Conservation (phyloP, 352 stramenopile species). For the Globisporangium cederbergense region DNA sequence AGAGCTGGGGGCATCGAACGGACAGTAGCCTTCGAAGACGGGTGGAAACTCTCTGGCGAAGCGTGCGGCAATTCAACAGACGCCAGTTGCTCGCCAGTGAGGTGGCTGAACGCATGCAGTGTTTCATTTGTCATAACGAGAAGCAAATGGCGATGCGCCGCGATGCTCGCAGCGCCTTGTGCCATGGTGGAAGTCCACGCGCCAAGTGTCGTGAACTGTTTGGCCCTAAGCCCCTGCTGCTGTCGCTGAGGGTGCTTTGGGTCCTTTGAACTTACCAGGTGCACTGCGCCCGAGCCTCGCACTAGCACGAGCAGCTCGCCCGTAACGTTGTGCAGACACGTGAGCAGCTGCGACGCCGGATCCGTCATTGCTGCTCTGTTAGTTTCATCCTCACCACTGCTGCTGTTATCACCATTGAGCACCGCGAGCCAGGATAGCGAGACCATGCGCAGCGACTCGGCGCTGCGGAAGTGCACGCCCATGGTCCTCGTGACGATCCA, state of each 20-base stretch:
- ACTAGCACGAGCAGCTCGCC: slow-evolving; percentile 64
- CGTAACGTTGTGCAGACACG: slow-evolving; percentile 69
- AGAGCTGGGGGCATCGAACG: slow-evolving; percentile 21
- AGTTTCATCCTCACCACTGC: background rate
- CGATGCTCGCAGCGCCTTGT: slow-evolving; percentile 21
- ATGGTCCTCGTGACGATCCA: slow-evolving; percentile 56
- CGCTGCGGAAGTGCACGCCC: slow-evolving; percentile 64
- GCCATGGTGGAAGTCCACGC: slow-evolving; percentile 19
- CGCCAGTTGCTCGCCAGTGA: slow-evolving; percentile 42
- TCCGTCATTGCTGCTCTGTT: background rate
- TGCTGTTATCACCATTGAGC: background rate
- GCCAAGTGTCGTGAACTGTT: slow-evolving; percentile 27
- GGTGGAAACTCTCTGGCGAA: background rate
- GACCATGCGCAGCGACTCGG: slow-evolving; percentile 36
- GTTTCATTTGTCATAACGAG: slow-evolving; percentile 18
- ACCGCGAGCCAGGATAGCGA: slow-evolving; percentile 32
- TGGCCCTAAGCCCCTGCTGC: slow-evolving; percentile 7
- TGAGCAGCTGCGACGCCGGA: slow-evolving; percentile 19
- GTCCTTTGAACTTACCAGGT: slow-evolving; percentile 35
- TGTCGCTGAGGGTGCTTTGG: background rate
- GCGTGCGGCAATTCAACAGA: slow-evolving; percentile 26
- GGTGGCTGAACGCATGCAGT: slow-evolving; percentile 50
- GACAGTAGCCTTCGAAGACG: background rate
- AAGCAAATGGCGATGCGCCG: slow-evolving; percentile 43
- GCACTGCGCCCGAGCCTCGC: slow-evolving; percentile 27